Percentiles rank a stretch among this genome's conserved stretches.
Conservation (phyloP, 2,329 filamentous ascomycete genomes). For the Cytospora piceae region DNA sequence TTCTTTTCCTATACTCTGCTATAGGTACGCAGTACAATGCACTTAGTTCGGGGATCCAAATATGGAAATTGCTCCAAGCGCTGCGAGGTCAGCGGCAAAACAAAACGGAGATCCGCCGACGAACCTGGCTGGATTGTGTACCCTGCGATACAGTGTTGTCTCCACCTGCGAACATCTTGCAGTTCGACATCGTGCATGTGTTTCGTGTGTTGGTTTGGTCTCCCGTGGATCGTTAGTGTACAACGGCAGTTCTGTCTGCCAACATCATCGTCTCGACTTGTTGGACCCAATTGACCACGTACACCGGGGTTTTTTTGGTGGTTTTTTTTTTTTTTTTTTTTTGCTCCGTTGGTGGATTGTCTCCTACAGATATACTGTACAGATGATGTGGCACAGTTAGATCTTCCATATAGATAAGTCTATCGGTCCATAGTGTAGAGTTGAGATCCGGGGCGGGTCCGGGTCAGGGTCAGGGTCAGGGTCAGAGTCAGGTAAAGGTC, state of each 20-base stretch:
- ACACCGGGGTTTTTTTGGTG: no score
- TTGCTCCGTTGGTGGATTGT: neutral
- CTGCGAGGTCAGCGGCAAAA: neutral
- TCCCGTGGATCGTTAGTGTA: neutral
- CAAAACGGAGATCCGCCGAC: neutral
- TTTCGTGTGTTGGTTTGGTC: neutral
- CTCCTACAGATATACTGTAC: neutral
- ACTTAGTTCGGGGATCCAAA: neutral
- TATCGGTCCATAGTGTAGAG: neutral
- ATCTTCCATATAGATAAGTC: neutral
- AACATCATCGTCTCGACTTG: neutral
- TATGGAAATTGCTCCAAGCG: neutral
- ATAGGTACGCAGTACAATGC: neutral
- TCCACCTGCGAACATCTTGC: constrained; percentile 5
- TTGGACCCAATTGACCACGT: neutral
- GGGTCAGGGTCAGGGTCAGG: neutral
- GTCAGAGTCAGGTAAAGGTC: constrained; percentile 3
- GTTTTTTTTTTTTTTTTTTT: neutral
- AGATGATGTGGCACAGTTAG: neutral
- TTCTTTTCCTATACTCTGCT: neutral
- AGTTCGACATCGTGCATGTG: constrained; percentile 22
- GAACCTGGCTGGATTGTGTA: neutral
- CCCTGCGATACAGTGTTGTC: neutral
- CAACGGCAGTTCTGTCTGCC: neutral
- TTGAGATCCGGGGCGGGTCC: neutral